Evolutionary conservation across 495 filamentous ascomycete species (phyloP).

Genomic region (Neurospora tetrasperma): DNA sequence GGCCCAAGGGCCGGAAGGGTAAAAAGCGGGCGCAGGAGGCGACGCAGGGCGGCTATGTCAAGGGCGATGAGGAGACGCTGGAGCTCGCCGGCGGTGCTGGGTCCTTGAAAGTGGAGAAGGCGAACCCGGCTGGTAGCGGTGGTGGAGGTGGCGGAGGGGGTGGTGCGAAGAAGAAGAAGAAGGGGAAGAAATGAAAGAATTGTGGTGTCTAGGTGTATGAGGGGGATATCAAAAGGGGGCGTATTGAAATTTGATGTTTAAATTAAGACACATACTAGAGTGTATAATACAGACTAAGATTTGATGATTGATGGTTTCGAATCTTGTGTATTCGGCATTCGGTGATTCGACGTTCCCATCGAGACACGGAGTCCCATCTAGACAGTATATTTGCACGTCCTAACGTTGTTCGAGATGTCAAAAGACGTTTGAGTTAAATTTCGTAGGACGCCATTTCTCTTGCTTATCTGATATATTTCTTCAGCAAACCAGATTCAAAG

Average conservation of each 20-base stretch:
- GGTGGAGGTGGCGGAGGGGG: slow-evolving; percentile 30
- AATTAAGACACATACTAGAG: neutral
- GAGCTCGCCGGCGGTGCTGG: slow-evolving; percentile 54
- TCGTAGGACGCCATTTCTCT: no score
- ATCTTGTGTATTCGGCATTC: neutral
- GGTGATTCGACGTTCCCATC: neutral
- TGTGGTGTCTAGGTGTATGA: no score
- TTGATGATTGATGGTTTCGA: neutral
- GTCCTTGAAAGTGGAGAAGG: slow-evolving; percentile 48
- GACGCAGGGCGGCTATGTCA: slow-evolving; percentile 76
- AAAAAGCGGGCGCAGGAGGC: slow-evolving; percentile 67
- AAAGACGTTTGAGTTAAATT: neutral
- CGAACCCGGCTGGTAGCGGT: slow-evolving; percentile 14
- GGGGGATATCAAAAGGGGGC: neutral
- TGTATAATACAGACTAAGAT: neutral
- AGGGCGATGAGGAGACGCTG: slow-evolving; percentile 49
- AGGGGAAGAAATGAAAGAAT: slow-evolving; percentile 50
- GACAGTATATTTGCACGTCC: neutral
- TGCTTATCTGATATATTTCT: no score
- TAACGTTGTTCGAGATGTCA: neutral
- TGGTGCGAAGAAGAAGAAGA: slow-evolving; percentile 53
- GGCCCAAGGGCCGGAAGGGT: slow-evolving; percentile 84
- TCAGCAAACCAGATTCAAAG: no score
- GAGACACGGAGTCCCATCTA: neutral
- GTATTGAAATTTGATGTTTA: neutral